phyloP scores from a whole-genome alignment of 2,329 filamentous ascomycete genomes.

The Fusarium sp. region DNA sequence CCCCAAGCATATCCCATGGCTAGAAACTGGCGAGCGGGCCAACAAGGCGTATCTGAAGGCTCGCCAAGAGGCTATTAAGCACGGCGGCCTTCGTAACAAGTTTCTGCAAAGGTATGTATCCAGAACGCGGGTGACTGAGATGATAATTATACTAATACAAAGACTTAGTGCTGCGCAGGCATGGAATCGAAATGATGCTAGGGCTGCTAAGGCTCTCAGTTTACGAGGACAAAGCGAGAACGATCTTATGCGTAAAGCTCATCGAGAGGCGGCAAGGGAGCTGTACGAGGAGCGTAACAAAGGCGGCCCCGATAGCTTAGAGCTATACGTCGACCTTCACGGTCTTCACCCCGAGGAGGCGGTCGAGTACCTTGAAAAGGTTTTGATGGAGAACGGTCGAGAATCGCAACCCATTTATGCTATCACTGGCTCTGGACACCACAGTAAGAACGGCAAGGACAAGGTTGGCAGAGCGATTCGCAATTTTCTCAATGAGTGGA shows the following conservation, averaged over 20 bases:
- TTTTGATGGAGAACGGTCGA: constrained; percentile 84
- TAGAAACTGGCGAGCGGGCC: constrained; percentile 90
- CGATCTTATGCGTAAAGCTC: constrained; percentile 95
- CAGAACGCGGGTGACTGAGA: not conserved
- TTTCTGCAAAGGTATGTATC: constrained; percentile 86
- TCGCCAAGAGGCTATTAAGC: constrained; percentile 95
- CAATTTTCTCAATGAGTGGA: constrained; percentile 92
- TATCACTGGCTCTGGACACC: constrained; percentile 96
- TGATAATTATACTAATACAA: constrained; percentile 10
- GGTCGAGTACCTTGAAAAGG: constrained; percentile 90
- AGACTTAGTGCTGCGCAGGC: constrained; percentile 86
- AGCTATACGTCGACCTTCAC: constrained; percentile 95
- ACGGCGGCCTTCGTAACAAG: constrained; percentile 95
- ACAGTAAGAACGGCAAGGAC: constrained; percentile 98
- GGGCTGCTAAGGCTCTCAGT: constrained; percentile 94
- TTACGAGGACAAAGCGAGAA: constrained; percentile 97
- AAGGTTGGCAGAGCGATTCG: constrained; percentile 97
- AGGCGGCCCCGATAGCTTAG: constrained; percentile 68
- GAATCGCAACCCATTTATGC: constrained; percentile 86
- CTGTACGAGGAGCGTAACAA: constrained; percentile 95
- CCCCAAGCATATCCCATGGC: constrained; percentile 94
- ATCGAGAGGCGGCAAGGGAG: constrained; percentile 90
- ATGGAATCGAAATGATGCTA: constrained; percentile 97
- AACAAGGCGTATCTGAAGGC: constrained; percentile 97
- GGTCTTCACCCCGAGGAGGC: constrained; percentile 99